Base-by-base conservation (phyloP, 139 green algal genomes). In the Tetraselmis striata region DNA sequence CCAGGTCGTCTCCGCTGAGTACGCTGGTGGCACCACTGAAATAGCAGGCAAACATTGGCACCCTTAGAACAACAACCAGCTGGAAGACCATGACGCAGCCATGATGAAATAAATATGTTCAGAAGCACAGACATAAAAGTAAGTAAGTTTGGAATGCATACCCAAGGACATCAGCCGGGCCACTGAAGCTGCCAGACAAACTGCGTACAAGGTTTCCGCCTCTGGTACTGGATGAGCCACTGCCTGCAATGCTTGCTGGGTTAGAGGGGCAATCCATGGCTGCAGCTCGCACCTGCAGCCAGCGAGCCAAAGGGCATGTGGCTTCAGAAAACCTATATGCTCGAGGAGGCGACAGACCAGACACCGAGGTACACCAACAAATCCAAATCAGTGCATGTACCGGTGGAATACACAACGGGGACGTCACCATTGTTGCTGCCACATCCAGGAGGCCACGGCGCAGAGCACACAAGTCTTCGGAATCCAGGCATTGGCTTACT, bases 361-460 rank as follows among this genome's bases (percentile, higher is more conserved):
- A n/a, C n/a, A n/a, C n/a, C n/a, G n/a, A n/a, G n/a, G n/a, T n/a
- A n/a, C n/a, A n/a, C n/a, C n/a, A 2, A 29, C 5, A 31, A 29
- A 11, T 77, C 2, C 2, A 2, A 28, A 77, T 77, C 2, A 18
- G 22, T 18, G 74, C 25, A 2, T 77, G 5, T 28, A 30, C 2
- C 25, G 22, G 2, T 28, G 2, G 23, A 29, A 28, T 2, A 28
- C 23, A 28, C 26, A 28, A 77, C 2, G n/a, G 74, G 74, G 2
- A 77, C 25, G 25, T 29, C 2, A 77, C 30, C 28, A 87, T 32
- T 2, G 27, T 27, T 1, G 27, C 67, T 2, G 77, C 84, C 24
- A 81, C 45, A 0, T 83, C 29, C 2, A 87, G 80, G 30, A 87
- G 75, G 2, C 81, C 84, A 0, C 59, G 75, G 23, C 84, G 78